Evolutionary conservation across 352 stramenopile genomes (phyloP), one percentile per base, ranked within the genome.

Genomic region (Globisporangium rhizosaccharum): DNA sequence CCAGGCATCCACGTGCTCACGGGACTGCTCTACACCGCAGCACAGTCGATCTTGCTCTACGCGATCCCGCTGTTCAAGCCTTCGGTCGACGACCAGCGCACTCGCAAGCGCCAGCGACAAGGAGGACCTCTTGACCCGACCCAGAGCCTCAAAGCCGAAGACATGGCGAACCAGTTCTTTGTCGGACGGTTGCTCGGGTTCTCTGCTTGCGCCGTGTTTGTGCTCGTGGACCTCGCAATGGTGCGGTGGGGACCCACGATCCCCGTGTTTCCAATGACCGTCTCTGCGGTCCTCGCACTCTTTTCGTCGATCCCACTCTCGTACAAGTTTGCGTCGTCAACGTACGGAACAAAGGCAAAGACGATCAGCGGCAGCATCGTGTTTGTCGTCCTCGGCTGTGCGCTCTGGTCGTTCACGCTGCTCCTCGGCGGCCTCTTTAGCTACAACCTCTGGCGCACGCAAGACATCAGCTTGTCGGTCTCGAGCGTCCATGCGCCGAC

Each of bases 361-460:
- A 49, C 37, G 0, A 60, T 79, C 17, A 65, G 75, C 33, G 73
- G 76, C 11, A 75, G 74, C n/a, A 65, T 84, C 14, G 60, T 86
- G 12, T 82, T 81, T 37, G 56, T 82, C 23, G 72, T 86, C 20
- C 58, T 81, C 0, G 76, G 76, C 10, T 79, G 65, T 47, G 73
- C 76, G 18, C 62, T 86, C 14, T 84, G 76, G 76, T 86, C 76
- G 15, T 79, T 84, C 57, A 84, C 76, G 17, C 61, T 86, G 36
- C 62, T 86, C 2, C 61, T 86, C 3, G 76, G 69, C 3, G 67
- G 57, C 1, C 53, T 86, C 18, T 86, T 76, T 37, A 79, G 67
- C 48, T 71, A 76, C 54, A 67, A 73, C n/a, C 44, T 86, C 15
- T 79, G 72, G 67, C 53, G 53, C 20, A 55, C 70, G 8, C 60